phyloP scores from a whole-genome alignment of 192 early-diverging fungal genomes.

The Coemansia sp. region DNA sequence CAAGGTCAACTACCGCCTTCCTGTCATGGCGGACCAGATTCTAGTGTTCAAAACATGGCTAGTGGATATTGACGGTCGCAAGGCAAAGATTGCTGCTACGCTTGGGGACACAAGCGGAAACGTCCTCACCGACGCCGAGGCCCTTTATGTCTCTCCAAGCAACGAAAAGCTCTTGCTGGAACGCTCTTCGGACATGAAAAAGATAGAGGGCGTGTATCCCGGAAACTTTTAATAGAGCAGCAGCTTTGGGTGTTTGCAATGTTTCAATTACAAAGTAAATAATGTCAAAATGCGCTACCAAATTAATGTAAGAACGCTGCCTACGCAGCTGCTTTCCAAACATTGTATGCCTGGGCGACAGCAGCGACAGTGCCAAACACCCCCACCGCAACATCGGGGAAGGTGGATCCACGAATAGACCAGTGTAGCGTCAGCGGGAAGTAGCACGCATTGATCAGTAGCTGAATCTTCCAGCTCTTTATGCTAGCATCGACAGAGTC shows the following conservation, averaged over 20 bases:
- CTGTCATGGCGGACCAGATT: conserved; percentile 64
- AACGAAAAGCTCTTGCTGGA: conserved; percentile 38
- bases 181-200: conserved; percentile 18
- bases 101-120: conserved; percentile 64
- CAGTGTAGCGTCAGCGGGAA: conserved; percentile 90
- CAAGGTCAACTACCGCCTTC: conserved; percentile 73
- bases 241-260: too few relatives aligned
- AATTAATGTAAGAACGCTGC: not conserved
- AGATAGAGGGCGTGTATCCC: conserved; percentile 40
- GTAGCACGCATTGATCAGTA: conserved; percentile 90
- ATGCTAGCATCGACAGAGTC: conserved; percentile 58
- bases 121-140: conserved; percentile 63
- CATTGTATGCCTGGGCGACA: conserved; percentile 74
- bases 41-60: conserved; percentile 57
- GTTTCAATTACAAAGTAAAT: not conserved
- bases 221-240: conserved; percentile 31
- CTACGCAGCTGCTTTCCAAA: conserved; percentile 77
- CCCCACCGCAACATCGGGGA: conserved; percentile 93
- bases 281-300: not conserved
- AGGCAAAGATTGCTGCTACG: conserved; percentile 64
- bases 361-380: conserved; percentile 94
- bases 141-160: conserved; percentile 66
- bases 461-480: conserved; percentile 67
- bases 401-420: conserved; percentile 80
- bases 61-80: conserved; percentile 65